Evolutionary conservation across 805 yeast genomes (phyloP).

Genomic region (Metschnikowia shivogae): DNA sequence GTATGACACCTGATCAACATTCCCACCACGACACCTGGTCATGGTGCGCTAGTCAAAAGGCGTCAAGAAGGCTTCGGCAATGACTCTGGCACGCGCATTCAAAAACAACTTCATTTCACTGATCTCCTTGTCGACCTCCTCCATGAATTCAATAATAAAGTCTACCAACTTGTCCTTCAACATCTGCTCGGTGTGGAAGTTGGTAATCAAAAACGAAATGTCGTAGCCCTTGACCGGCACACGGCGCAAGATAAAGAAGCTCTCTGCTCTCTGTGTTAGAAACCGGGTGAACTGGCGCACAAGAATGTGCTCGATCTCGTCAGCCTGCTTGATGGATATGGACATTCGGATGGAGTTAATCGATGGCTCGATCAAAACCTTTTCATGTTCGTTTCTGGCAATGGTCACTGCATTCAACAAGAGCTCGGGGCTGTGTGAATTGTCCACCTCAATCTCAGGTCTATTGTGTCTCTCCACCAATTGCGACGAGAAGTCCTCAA

Average conservation of each 20-base stretch:
- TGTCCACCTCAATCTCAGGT: slow-evolving; percentile 89
- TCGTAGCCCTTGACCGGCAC: slow-evolving; percentile 88
- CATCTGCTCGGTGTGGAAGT: slow-evolving; percentile 93
- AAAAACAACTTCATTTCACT: slow-evolving; percentile 96
- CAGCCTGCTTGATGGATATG: slow-evolving; percentile 93
- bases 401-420: slow-evolving; percentile 84
- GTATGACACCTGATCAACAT: too few species aligned
- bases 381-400: slow-evolving; percentile 90
- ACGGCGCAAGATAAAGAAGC: slow-evolving; percentile 86
- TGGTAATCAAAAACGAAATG: slow-evolving; percentile 88
- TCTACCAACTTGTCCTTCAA: slow-evolving; percentile 92
- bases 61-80: slow-evolving; percentile 91
- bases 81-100: slow-evolving; percentile 96
- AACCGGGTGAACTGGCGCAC: slow-evolving; percentile 94
- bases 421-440: slow-evolving; percentile 69
- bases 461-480: slow-evolving; percentile 94
- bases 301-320: slow-evolving; percentile 90
- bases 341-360: slow-evolving; percentile 89
- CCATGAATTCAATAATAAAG: slow-evolving; percentile 97
- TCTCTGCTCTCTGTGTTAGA: slow-evolving; percentile 92
- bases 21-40: slow-evolving; percentile 2
- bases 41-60: slow-evolving; percentile 61
- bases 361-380: slow-evolving; percentile 88
- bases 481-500: slow-evolving; percentile 93
- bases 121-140: slow-evolving; percentile 97